These are phyloP conservation scores for Paraphoma sp. DNA, from an alignment of 2,329 filamentous ascomycete species.

Conservation along the genomic window DNA sequence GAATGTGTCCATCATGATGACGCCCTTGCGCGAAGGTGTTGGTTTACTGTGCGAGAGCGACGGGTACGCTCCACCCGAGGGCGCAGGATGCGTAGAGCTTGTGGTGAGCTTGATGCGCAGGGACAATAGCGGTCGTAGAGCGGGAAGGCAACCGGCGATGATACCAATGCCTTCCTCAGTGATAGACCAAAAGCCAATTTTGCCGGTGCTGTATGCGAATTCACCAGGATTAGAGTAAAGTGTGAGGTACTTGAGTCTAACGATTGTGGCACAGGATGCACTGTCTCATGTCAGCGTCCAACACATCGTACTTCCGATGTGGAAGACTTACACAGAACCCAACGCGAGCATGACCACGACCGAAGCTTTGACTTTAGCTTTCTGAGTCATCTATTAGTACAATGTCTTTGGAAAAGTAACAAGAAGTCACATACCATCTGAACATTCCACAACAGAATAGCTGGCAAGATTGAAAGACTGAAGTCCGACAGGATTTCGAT, in stretches of 20 bases:
- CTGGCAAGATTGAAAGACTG: conserved; percentile 25
- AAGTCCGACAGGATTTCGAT: conserved; percentile 28
- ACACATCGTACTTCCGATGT: neutral
- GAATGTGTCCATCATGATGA: conserved; percentile 21
- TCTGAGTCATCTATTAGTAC: conserved; percentile 15
- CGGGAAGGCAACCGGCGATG: conserved; percentile 53
- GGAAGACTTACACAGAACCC: conserved; percentile 48
- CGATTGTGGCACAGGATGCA: conserved; percentile 44
- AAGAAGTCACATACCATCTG: conserved; percentile 16
- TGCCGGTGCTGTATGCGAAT: conserved; percentile 51
- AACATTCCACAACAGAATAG: conserved; percentile 28
- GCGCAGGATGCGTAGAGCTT: conserved; percentile 26
- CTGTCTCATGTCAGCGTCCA: conserved; percentile 17
- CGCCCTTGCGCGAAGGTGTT: conserved; percentile 8
- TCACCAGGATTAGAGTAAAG: conserved; percentile 49
- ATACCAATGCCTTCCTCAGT: conserved; percentile 57
- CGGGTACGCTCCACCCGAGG: conserved; percentile 21
- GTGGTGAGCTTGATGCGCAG: conserved; percentile 19
- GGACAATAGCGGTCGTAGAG: conserved; percentile 53
- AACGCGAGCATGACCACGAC: conserved; percentile 50
- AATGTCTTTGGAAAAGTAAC: neutral
- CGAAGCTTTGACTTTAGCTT: conserved; percentile 49
- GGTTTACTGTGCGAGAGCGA: conserved; percentile 3
- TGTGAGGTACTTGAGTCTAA: conserved; percentile 54
- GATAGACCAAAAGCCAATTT: conserved; percentile 55